Percentiles rank a stretch among this genome's conserved stretches.
Conservation (phyloP, 2,329 filamentous ascomycete species). For the Amesomyces nigricolor region DNA sequence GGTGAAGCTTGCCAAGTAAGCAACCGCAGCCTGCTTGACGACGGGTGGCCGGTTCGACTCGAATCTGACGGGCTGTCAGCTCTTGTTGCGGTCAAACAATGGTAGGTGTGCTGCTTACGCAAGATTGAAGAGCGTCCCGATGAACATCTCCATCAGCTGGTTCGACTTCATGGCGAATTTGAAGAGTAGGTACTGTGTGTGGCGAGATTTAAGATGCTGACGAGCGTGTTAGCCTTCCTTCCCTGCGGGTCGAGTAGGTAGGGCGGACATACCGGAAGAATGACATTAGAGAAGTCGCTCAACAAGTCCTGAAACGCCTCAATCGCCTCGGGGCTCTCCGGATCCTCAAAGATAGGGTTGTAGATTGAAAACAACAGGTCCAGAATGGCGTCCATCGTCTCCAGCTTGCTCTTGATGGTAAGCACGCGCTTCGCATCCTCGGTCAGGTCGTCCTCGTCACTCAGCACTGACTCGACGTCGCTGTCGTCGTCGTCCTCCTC, state of each 20-base stretch:
- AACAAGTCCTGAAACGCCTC: conserved; percentile 74
- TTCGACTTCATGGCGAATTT: conserved; percentile 85
- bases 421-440: conserved; percentile 60
- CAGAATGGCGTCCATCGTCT: conserved; percentile 86
- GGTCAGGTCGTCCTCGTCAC: conserved; percentile 62
- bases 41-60: conserved; percentile 66
- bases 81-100: not conserved
- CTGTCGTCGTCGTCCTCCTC: conserved; percentile 54
- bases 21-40: conserved; percentile 75
- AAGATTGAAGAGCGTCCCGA: conserved; percentile 67
- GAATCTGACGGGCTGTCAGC: conserved; percentile 31
- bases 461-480: conserved; percentile 65
- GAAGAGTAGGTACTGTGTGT: conserved; percentile 93
- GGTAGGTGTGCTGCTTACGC: conserved; percentile 37
- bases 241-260: not conserved
- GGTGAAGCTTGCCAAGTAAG: conserved; percentile 83
- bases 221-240: not conserved
- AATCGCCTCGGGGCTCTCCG: conserved; percentile 62
- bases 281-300: conserved; percentile 78
- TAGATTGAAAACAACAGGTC: conserved; percentile 85
- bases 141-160: conserved; percentile 74
- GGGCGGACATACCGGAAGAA: conserved; percentile 58
- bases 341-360: conserved; percentile 62
- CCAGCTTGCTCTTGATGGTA: conserved; percentile 71
- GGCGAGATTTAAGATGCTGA: conserved; percentile 57